Base-by-base conservation (phyloP, 2,329 filamentous ascomycete genomes). In the Neonectria punicea region DNA sequence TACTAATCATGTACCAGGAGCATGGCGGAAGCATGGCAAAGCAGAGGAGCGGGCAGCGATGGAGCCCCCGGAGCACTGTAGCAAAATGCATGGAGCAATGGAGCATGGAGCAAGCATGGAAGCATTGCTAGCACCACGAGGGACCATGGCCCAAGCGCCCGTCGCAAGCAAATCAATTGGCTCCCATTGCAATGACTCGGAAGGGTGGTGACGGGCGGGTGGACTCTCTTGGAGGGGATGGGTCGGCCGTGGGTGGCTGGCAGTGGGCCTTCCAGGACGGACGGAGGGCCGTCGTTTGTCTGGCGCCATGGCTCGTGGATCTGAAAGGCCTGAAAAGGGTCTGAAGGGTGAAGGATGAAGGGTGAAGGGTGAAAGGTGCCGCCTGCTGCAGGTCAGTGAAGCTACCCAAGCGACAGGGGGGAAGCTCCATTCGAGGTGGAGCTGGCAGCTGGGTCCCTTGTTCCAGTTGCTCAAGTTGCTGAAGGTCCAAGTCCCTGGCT, bases 141-240 rank as follows among this genome's bases (percentile, higher is more conserved):
- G 63, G 50, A 49, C 57, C 58, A 64, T 73, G 70, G 69, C 66
- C 72, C 70, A 68, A 74, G 72, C 72, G 72, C 63, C 60, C 53
- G 51, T 64, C 59, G 56, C 58, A 63, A 65, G 60, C 72, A 74
- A 73, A 74, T 74, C 72, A 74, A 74, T 72, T 74, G 69, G 72
- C 65, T 72, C 69, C 70, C 68, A 73, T 71, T 73, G 72, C 72
- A 74, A 74, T 74, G 72, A 74, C 72, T 74, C 72, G 72, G 63
- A 70, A 66, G 70, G 72, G 69, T 70, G 63, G 62, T 67, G 64
- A 53, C 60, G 67, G 63, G 25, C 51, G 60, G 61, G 39, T 41
- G 39, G 39, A 10, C 16, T n/a, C 39, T 7, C 16, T 4, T 66
- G 66, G 70, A 63, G 70, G 67, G 54, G 51, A 63, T 32, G 25